Conservation (phyloP, 352 stramenopile genomes). For the Phytophthora fragariae region DNA sequence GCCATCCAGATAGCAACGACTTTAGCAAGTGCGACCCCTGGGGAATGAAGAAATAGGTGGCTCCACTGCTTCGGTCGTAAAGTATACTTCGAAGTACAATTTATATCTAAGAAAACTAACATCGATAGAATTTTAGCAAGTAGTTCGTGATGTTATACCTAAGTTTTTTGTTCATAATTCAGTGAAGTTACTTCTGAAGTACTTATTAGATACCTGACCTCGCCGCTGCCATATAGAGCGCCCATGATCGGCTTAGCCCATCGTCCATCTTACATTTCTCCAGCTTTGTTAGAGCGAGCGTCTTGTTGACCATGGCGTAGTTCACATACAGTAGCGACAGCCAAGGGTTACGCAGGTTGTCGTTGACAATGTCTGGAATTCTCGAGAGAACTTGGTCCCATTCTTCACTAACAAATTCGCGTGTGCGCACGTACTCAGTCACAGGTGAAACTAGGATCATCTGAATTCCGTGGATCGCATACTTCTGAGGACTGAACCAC, state of each 20-base stretch:
- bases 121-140: too few species aligned
- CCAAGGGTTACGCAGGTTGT: constrained; percentile 56
- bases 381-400: constrained; percentile 43
- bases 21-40: constrained; percentile 12
- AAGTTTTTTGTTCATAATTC: too few species aligned
- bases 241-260: constrained; percentile 69
- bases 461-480: constrained; percentile 72
- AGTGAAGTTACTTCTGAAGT: too few species aligned
- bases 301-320: constrained; percentile 61
- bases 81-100: background rate
- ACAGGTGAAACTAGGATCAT: constrained; percentile 66
- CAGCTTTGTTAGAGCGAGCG: constrained; percentile 47
- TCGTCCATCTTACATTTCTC: constrained; percentile 66
- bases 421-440: constrained; percentile 48
- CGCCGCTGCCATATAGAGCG: constrained; percentile 60
- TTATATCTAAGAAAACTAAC: background rate
- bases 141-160: too few species aligned
- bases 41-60: background rate
- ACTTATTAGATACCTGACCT: background rate
- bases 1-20: constrained; percentile 11
- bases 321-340: constrained; percentile 68
- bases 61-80: too few species aligned
- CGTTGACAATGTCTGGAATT: constrained; percentile 29
- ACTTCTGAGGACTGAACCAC: constrained; percentile 63
- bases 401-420: constrained; percentile 45